A percentile compares a stretch with the other conserved stretches of the same genome.
These are phyloP conservation scores for Alternaria arborescens DNA, from an alignment of 2,329 filamentous ascomycete genomes.

Conservation along the genomic window DNA sequence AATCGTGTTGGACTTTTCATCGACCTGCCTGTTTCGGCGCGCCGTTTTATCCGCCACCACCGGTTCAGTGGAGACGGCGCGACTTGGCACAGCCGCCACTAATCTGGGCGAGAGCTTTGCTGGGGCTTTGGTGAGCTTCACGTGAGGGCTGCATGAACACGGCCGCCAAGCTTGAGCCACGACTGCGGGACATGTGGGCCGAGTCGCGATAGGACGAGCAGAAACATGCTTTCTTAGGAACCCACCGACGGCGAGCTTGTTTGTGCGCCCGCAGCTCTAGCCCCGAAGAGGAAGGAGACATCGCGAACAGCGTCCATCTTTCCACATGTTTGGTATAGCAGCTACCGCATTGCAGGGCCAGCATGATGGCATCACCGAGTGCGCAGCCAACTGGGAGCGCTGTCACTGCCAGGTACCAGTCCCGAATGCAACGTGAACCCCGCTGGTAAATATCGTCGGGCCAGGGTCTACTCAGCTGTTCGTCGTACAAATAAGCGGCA, in stretches of 20 bases:
- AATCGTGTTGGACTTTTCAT: slow-evolving; percentile 9
- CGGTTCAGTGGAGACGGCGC: not conserved
- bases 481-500: slow-evolving; percentile 35
- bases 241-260: slow-evolving; percentile 36
- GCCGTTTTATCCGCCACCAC: slow-evolving; percentile 21
- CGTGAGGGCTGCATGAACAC: slow-evolving; percentile 11
- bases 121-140: not conserved
- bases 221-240: slow-evolving; percentile 35
- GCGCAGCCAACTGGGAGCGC: slow-evolving; percentile 13
- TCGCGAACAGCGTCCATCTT: slow-evolving; percentile 15
- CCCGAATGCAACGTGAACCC: slow-evolving; percentile 24
- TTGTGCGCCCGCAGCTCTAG: slow-evolving; percentile 28
- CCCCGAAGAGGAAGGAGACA: slow-evolving; percentile 33
- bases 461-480: slow-evolving; percentile 15
- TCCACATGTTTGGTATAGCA: slow-evolving; percentile 20
- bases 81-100: slow-evolving; percentile 20
- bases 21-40: slow-evolving; percentile 27
- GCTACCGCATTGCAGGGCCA: slow-evolving; percentile 10
- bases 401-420: slow-evolving; percentile 20
- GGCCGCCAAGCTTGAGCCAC: slow-evolving; percentile 27
- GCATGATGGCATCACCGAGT: slow-evolving; percentile 31
- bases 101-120: slow-evolving; percentile 17
- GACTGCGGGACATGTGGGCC: slow-evolving; percentile 22
- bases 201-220: slow-evolving; percentile 28
- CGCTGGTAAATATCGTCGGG: slow-evolving; percentile 17